Conservation (phyloP, 2,329 filamentous ascomycete species). For the Apiospora malaysiana region DNA sequence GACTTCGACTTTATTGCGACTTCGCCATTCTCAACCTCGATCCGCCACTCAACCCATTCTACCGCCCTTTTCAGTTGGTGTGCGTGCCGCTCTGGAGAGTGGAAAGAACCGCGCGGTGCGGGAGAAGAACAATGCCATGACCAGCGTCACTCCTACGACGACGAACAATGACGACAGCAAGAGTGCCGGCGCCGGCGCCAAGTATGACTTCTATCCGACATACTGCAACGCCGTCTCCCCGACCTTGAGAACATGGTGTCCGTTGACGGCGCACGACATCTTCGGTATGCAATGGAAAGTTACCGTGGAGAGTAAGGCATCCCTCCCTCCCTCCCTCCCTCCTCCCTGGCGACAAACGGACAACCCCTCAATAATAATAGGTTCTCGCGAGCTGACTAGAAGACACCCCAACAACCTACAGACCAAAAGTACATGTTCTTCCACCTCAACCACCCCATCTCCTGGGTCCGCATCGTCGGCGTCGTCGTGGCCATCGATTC, state of each 20-base stretch:
- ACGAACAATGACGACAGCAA: constrained; percentile 51
- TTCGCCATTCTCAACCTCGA: not conserved
- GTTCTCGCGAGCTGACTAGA: not conserved
- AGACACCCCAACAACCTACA: constrained; percentile 25
- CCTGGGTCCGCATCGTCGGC: constrained; percentile 75
- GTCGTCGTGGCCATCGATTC: constrained; percentile 69
- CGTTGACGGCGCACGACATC: constrained; percentile 59
- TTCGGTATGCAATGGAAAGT: constrained; percentile 51
- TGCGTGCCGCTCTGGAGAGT: not conserved
- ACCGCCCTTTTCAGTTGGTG: no score
- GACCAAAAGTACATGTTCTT: constrained; percentile 66
- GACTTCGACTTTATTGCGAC: not conserved
- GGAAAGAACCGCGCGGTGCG: not conserved
- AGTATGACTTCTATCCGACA: constrained; percentile 56
- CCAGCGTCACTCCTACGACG: constrained; percentile 30
- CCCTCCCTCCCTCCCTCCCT: not conserved
- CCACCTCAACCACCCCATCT: constrained; percentile 75
- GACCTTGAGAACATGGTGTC: constrained; percentile 65
- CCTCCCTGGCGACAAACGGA: not conserved
- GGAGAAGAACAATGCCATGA: constrained; percentile 53
- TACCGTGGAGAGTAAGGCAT: constrained; percentile 57
- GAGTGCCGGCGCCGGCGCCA: constrained; percentile 24
- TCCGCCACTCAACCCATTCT: not conserved
- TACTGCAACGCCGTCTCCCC: constrained; percentile 69
- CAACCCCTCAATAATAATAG: not conserved